A percentile compares a stretch with the other conserved stretches of the same genome.
These are phyloP conservation scores for Sedum album DNA, from an alignment of 164 flowering plant species.

Conservation along the genomic window DNA sequence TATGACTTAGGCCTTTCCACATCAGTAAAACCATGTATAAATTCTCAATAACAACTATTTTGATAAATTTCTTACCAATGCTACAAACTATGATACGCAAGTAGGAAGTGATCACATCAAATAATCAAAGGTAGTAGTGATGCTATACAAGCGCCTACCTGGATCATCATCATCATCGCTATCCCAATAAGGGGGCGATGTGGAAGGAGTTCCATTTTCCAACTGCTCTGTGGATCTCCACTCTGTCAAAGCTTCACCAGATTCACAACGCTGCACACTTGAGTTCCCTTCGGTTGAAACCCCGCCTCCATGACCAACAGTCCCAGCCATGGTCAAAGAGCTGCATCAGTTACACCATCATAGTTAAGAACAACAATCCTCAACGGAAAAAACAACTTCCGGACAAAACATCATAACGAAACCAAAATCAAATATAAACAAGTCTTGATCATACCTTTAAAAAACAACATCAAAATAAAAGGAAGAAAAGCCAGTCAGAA, in stretches of 20 bases:
- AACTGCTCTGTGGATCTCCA: slow-evolving; percentile 73
- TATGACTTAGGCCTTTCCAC: too few relatives aligned
- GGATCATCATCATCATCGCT: slow-evolving; percentile 46
- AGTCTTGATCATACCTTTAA: background rate
- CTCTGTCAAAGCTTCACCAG: slow-evolving; percentile 56
- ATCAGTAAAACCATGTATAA: too few relatives aligned
- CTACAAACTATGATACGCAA: background rate
- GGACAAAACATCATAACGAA: background rate
- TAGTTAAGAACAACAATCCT: background rate
- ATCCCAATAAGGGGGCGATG: slow-evolving; percentile 70
- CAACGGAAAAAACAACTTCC: background rate
- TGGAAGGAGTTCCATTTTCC: slow-evolving; percentile 55
- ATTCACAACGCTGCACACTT: slow-evolving; percentile 39
- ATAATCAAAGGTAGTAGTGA: background rate
- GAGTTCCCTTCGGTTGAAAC: slow-evolving; percentile 30
- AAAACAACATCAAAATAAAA: too few relatives aligned
- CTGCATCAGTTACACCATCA: background rate
- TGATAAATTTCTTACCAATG: background rate
- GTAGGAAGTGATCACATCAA: background rate
- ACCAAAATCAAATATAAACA: background rate
- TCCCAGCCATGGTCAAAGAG: slow-evolving; percentile 31
- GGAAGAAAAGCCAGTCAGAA: too few relatives aligned
- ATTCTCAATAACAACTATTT: too few relatives aligned
- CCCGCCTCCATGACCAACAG: slow-evolving; percentile 24
- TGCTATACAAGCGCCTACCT: slow-evolving; percentile 18